Percentiles rank a stretch among this genome's conserved stretches.
These are phyloP conservation scores for Mycena polygramma DNA, from an alignment of 768 basidiomycete genomes.

Conservation along the genomic window DNA sequence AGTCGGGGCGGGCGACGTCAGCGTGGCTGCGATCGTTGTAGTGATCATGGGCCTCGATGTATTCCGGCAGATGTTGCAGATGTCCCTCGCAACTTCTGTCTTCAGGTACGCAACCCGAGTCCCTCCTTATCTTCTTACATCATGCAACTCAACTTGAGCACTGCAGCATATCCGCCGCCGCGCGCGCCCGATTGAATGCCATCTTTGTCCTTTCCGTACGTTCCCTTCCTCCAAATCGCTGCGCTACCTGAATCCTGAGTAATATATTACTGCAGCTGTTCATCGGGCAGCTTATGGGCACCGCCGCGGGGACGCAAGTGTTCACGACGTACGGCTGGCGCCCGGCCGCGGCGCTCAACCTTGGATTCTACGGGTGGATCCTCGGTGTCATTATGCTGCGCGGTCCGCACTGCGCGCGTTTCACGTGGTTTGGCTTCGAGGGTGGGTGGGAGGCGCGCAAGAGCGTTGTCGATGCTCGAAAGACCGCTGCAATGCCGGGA, in stretches of 20 bases:
- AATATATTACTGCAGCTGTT: conserved; percentile 59
- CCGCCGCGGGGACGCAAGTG: conserved; percentile 77
- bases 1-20: conserved; percentile 76
- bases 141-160: conserved; percentile 15
- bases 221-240: background rate
- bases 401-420: conserved; percentile 73
- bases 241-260: background rate
- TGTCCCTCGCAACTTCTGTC: conserved; percentile 72
- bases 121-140: no score
- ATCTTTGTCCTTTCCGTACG: conserved; percentile 68
- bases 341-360: conserved; percentile 68
- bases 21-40: conserved; percentile 78
- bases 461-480: conserved; percentile 46
- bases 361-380: conserved; percentile 71
- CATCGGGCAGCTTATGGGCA: conserved; percentile 88
- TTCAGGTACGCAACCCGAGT: conserved; percentile 56
- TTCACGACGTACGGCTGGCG: conserved; percentile 82
- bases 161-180: conserved; percentile 56
- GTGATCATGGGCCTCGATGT: conserved; percentile 80
- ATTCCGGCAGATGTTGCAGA: conserved; percentile 81
- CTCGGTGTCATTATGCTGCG: conserved; percentile 70
- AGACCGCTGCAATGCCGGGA: background rate
- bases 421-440: conserved; percentile 76
- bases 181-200: conserved; percentile 82
- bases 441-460: conserved; percentile 65